Evolutionary conservation across 257 asterid species (phyloP), one percentile per base, ranked within the genome.

Genomic region (Ajuga chamaepitys): DNA sequence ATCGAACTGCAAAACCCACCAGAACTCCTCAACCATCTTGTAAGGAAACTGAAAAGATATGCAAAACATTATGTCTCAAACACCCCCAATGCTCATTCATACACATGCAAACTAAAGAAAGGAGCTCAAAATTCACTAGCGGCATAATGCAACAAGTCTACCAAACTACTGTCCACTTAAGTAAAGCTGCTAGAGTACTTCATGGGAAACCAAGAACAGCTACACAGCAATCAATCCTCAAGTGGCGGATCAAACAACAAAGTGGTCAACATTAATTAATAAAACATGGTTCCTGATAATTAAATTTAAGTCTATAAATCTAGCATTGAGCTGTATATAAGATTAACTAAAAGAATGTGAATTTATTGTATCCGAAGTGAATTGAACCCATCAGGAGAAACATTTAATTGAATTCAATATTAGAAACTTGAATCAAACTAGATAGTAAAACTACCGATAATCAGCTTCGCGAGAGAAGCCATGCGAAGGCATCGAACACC

Each of bases 1-100:
- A 63, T 32, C 20, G 13, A 61, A 64, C 30, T 30, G 55, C 62
- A 58, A 62, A 42, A 64, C 63, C 77, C 67, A 70, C 59, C 65
- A 46, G 9, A 52, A 70, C 46, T 67, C 62, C 64, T 41, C 66
- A 68, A 59, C 78, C 45, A 62, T 68, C 58, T 60, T 51, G 17
- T 41, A 57, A 12, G 24, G 57, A 51, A 74, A 38, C 61, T 14
- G 37, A 64, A 59, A 35, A 30, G 54, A 37, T 52, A 42, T 37
- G 42, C 22, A 44, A 16, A 46, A 20, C 1, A 45, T 0, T 53
- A 58, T 55, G 37, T 53, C 66, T 44, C 62, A 5, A 34, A 64
- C 20, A 14, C 59, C 47, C 25, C 25, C 4, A 32, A 60, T 28
- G 14, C 67, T 26, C 50, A 45, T 54, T 47, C 66, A 32, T 59